These are phyloP conservation scores for Persicaria tinctoria DNA, from an alignment of 148 eudicot genomes.

Conservation along the genomic window DNA sequence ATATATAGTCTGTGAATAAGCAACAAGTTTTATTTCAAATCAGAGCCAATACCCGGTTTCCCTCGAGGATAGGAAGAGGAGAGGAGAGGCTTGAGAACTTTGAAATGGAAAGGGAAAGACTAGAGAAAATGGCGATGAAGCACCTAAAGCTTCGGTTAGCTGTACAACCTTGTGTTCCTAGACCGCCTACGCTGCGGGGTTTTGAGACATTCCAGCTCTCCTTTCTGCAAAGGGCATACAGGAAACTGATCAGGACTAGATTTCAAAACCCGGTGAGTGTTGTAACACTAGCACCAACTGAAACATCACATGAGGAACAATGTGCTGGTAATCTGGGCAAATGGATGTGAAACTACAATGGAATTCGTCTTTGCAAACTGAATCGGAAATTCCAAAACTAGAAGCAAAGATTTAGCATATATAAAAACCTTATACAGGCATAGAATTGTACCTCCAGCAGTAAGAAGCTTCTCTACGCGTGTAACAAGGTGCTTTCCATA, in stretches of 20 bases:
- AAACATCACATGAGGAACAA: not conserved
- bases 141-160: constrained; percentile 53
- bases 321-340: too few relatives aligned
- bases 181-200: constrained; percentile 28
- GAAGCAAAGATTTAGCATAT: too few relatives aligned
- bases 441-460: constrained; percentile 68
- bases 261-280: not conserved
- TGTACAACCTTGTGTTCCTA: constrained; percentile 50
- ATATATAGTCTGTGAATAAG: constrained; percentile 47
- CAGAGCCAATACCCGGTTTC: constrained; percentile 26
- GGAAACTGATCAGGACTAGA: not conserved
- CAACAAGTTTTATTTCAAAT: constrained; percentile 48
- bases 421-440: not conserved
- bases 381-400: too few relatives aligned
- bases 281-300: not conserved
- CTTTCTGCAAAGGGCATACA: constrained; percentile 37
- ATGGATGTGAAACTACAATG: too few relatives aligned
- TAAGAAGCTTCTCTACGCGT: constrained; percentile 95
- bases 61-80: constrained; percentile 19
- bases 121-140: constrained; percentile 20
- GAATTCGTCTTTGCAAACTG: too few relatives aligned
- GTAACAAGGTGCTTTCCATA: constrained; percentile 94
- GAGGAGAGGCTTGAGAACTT: constrained; percentile 20
- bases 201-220: constrained; percentile 51
- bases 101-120: constrained; percentile 15